Percentiles rank a stretch among this genome's conserved stretches.
These are phyloP conservation scores for Rhododendron simsii DNA, from an alignment of 148 eudicot species.

Conservation along the genomic window DNA sequence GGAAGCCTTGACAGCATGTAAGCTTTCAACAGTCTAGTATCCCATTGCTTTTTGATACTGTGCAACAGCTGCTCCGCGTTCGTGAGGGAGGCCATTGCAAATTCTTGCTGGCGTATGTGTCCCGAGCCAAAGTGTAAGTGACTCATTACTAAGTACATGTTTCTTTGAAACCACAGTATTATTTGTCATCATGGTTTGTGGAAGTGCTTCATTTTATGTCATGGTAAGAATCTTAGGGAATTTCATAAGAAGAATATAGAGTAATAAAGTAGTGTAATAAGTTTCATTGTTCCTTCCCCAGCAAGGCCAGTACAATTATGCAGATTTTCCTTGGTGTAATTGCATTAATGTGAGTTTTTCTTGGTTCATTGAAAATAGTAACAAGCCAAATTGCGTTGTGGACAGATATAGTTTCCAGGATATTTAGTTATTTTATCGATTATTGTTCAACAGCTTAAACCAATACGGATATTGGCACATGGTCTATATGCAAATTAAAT, in stretches of 20 bases:
- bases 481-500: background rate
- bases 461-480: background rate
- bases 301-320: background rate
- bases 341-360: background rate
- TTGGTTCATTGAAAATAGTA: background rate
- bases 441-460: background rate
- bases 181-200: background rate
- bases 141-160: background rate
- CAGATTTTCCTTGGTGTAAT: background rate
- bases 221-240: background rate
- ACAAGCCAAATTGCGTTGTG: background rate
- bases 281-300: background rate
- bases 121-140: slow-evolving; percentile 79
- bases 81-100: slow-evolving; percentile 48
- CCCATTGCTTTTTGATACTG: slow-evolving; percentile 73
- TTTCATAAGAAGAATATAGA: background rate
- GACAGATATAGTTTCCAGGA: background rate
- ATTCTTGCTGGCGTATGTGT: slow-evolving; percentile 78
- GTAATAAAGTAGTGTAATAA: no score
- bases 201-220: slow-evolving; percentile 2
- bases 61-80: slow-evolving; percentile 53
- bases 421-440: background rate
- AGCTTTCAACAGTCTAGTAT: slow-evolving; percentile 87
- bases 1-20: slow-evolving; percentile 49
- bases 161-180: background rate